Conservation (phyloP, 2,329 filamentous ascomycete genomes). For the Fusarium praegraminearum region DNA sequence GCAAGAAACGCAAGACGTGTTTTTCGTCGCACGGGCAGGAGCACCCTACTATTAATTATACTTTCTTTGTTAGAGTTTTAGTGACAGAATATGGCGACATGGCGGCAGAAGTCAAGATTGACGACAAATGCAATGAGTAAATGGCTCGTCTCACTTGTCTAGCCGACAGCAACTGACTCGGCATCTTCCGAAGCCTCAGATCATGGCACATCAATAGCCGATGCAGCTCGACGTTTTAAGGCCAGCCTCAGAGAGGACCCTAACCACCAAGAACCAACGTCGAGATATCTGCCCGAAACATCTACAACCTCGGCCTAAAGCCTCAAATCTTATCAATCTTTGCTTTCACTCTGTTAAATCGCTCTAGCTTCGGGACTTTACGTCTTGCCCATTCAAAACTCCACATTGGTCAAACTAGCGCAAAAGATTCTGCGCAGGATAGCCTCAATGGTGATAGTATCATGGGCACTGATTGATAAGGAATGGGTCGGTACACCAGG, state of each 20-base stretch:
- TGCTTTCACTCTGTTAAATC: conserved; percentile 1
- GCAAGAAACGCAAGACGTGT: background rate
- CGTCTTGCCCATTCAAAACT: background rate
- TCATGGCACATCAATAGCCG: background rate
- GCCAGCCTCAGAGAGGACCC: background rate
- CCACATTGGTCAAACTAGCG: conserved; percentile 24
- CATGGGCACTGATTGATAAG: conserved; percentile 46
- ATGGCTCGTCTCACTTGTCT: background rate
- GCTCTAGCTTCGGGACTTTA: conserved; percentile 21
- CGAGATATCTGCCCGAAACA: background rate
- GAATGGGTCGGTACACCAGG: conserved; percentile 18
- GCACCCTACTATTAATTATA: background rate
- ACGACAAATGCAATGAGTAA: background rate
- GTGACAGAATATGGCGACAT: background rate
- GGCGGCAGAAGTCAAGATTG: background rate
- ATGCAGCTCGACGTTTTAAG: conserved; percentile 18
- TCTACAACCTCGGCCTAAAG: conserved; percentile 1
- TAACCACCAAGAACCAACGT: conserved; percentile 12
- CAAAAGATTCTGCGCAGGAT: conserved; percentile 24
- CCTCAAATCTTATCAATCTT: conserved; percentile 28
- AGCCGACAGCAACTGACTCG: background rate
- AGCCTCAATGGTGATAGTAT: conserved; percentile 33
- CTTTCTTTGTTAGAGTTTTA: background rate
- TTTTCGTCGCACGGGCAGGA: background rate
- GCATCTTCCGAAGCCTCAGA: background rate